Evolutionary conservation across 2,329 filamentous ascomycete species (phyloP), one percentile per base, ranked within the genome.

Genomic region (Chrysosporium queenslandicum): DNA sequence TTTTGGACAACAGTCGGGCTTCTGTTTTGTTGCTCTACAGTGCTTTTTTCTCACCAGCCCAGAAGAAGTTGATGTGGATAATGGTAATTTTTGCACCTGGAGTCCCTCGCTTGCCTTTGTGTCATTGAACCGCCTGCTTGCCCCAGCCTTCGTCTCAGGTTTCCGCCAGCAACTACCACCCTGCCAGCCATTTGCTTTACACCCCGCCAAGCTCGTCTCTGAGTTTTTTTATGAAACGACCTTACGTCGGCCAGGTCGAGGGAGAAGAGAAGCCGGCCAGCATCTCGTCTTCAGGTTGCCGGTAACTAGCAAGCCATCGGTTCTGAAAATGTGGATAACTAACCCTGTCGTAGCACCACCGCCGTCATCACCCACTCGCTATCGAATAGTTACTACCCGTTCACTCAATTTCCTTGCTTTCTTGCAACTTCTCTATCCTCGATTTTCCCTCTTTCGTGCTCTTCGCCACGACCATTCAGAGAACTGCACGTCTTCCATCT

Each of bases 121-220:
- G 23, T 32, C 34, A 29, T 20, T 30, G 23, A 16, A 18, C 23
- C n/a, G 34, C 34, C 32, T 40, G 6, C 5, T 29, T 41, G 40
- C 25, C 23, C 46, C 37, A 32, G 25, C 47, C 34, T 18, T 50
- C 47, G 47, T 50, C 47, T 50, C 47, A 42, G 36, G 34, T 50
- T 42, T 34, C 25, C 37, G 47, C 27, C 47, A 32, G 27, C 37
- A 50, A 32, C 34, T 23, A 6, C 5, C 23, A 36, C n/a, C 23
- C n/a, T 50, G 29, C 34, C 47, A 32, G 46, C 23, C 32, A 30
- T 40, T 46, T 20, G 9, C 14, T 37, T 25, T 34, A 12, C 29
- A 9, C 25, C 37, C 47, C 47, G 47, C 47, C 47, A 50, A 50
- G 47, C 47, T 50, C 37, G 36, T 42, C 39, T 12, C 25, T 50